Evolutionary conservation across 208 protist species (phyloP).

Genomic region (Trypanosoma theileri): DNA sequence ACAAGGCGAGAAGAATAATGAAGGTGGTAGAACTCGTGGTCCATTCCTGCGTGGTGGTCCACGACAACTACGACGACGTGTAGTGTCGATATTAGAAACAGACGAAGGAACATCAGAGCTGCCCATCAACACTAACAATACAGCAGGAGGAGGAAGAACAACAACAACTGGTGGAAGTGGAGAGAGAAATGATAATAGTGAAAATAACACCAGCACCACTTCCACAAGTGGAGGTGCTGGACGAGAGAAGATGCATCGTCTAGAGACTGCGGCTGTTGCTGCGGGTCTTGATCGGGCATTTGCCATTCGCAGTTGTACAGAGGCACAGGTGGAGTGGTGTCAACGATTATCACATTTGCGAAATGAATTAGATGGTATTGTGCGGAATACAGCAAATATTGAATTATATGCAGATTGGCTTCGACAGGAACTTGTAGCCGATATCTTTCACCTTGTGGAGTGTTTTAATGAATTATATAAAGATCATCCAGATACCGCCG

Average conservation of each 20-base stretch:
- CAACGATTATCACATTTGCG: conserved; percentile 63
- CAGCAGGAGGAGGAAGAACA: too few relatives aligned
- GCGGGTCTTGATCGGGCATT: conserved; percentile 74
- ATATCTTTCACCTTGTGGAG: conserved; percentile 77
- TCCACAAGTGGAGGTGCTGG: not conserved
- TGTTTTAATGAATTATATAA: conserved; percentile 84
- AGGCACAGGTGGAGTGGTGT: conserved; percentile 84
- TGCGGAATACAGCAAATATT: conserved; percentile 57
- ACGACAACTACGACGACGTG: conserved; percentile 15
- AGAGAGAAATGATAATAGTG: not conserved
- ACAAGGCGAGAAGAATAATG: not conserved
- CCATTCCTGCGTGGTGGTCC: conserved; percentile 2
- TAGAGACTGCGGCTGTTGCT: conserved; percentile 63
- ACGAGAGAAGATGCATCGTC: conserved; percentile 39
- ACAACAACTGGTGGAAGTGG: not conserved
- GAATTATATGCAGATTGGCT: conserved; percentile 75
- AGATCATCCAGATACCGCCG: conserved; percentile 45
- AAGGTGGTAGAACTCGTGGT: not conserved
- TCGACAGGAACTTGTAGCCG: conserved; percentile 69
- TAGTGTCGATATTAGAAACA: not conserved
- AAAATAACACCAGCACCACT: not conserved
- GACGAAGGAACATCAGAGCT: too few relatives aligned
- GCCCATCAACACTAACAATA: too few relatives aligned
- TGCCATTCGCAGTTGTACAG: conserved; percentile 61
- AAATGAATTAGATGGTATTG: conserved; percentile 56